Base-by-base conservation (phyloP, 2,329 filamentous ascomycete genomes). In the Hypoxylon sp. region DNA sequence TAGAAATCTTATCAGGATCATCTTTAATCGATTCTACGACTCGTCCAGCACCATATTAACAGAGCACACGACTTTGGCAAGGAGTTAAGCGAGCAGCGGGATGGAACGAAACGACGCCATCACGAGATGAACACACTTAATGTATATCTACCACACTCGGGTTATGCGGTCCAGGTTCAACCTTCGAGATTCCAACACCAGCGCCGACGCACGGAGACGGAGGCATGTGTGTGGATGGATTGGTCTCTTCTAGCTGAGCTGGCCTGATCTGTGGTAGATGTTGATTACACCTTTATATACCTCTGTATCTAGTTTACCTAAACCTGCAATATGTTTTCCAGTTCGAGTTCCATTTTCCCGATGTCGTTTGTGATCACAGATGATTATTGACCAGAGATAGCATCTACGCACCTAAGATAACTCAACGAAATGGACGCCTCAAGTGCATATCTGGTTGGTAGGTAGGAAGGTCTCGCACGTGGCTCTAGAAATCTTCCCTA, bases 231-330 rank as follows among this genome's bases (percentile, higher is more conserved):
- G n/a, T 41, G 47, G 46, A 51, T 30, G 9, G 6, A 5, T 25
- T 25, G 21, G n/a, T n/a, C n/a, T n/a, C n/a, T n/a, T n/a, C n/a
- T n/a, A n/a, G n/a, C n/a, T n/a, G 34, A 12, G 27, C 19, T 45
- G 49, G 42, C n/a, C n/a, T n/a, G n/a, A 45, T 30, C 49, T 44
- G 31, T 13, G 47, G 51, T 51, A 57, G 51, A 51, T 46, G 32
- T 50, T 50, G 50, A 47, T 55, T 57, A 49, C 40, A n/a, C n/a
- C n/a, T n/a, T n/a, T 38, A 48, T 48, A 56, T 55, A 55, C 43
- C 44, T 46, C 51, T 58, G 47, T 58, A 55, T 51, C 51, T 58
- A 58, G 35, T 57, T 57, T 40, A 50, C 36, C 30, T 35, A 44
- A 41, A 48, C 31, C 21, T 52, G 36, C 43, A 38, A 43, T 52